phyloP scores from a whole-genome alignment of 768 basidiomycete genomes.

The Boletus tomentosulus region DNA sequence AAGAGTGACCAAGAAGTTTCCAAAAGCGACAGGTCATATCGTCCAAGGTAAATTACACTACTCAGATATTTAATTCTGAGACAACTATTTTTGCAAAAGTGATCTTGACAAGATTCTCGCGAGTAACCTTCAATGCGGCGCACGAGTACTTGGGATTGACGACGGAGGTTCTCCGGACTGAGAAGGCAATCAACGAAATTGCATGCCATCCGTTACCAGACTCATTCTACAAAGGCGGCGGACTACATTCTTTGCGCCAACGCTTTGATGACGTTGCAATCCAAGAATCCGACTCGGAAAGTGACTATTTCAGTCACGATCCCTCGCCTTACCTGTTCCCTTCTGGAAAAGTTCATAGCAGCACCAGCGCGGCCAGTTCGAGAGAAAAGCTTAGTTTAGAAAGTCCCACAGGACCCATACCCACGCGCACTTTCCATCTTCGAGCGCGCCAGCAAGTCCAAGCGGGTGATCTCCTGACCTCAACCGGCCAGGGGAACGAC shows the following conservation, averaged over 20 bases:
- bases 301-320: conserved; percentile 50
- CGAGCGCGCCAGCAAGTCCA: conserved; percentile 54
- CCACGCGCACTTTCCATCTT: conserved; percentile 23
- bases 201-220: conserved; percentile 92
- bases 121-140: conserved; percentile 96
- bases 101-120: conserved; percentile 91
- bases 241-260: conserved; percentile 83
- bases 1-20: conserved; percentile 90
- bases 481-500: conserved; percentile 48
- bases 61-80: conserved; percentile 4
- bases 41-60: conserved; percentile 64
- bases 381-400: conserved; percentile 26
- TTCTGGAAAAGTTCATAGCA: conserved; percentile 17
- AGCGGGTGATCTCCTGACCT: conserved; percentile 71
- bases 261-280: conserved; percentile 69
- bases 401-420: conserved; percentile 15
- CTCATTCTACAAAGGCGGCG: conserved; percentile 90
- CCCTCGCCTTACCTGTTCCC: conserved; percentile 17
- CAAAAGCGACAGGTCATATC: conserved; percentile 95
- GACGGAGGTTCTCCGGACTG: conserved; percentile 90
- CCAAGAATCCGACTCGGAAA: conserved; percentile 43
- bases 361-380: conserved; percentile 12
- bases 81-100: conserved; percentile 43
- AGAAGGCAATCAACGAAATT: conserved; percentile 95
- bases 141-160: conserved; percentile 96